Evolutionary conservation across 2,329 filamentous ascomycete species (phyloP).

Genomic region (Clonostachys byssicola): DNA sequence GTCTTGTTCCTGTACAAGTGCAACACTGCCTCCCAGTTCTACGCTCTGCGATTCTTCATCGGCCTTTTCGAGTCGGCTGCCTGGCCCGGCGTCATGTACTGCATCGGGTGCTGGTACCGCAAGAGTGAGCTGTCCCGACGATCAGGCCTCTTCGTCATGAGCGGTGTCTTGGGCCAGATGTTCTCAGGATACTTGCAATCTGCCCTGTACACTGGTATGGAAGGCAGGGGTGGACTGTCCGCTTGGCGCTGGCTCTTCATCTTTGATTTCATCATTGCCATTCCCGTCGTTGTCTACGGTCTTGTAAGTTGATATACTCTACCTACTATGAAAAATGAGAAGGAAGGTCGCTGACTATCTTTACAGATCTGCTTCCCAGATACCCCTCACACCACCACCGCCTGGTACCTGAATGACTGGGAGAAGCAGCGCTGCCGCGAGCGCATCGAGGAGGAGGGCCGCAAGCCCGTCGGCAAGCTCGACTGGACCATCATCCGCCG

Average conservation of each 20-base stretch:
- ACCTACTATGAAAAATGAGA: background rate
- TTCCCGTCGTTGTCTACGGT: constrained; percentile 23
- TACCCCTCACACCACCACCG: constrained; percentile 32
- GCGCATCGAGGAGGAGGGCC: constrained; percentile 58
- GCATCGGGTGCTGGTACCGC: constrained; percentile 56
- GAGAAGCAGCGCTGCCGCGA: constrained; percentile 63
- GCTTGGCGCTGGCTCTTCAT: constrained; percentile 33
- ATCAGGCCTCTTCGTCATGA: constrained; percentile 54
- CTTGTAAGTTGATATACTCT: background rate
- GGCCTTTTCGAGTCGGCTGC: constrained; percentile 52
- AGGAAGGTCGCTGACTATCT: background rate
- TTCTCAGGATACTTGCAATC: constrained; percentile 27
- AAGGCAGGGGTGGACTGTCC: constrained; percentile 22
- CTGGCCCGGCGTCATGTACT: constrained; percentile 48
- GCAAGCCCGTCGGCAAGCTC: constrained; percentile 26
- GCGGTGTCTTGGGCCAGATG: constrained; percentile 41
- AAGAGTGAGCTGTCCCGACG: constrained; percentile 52
- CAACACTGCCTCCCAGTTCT: constrained; percentile 28
- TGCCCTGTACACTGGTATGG: constrained; percentile 23
- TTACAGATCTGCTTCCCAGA: constrained; percentile 29
- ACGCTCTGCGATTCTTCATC: constrained; percentile 47
- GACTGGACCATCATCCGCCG: constrained; percentile 27
- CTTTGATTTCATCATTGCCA: constrained; percentile 26
- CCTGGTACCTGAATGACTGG: constrained; percentile 38
- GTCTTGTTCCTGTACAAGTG: constrained; percentile 32